Evolutionary conservation across 148 eudicot species (phyloP).

Genomic region (Hydrangea macrophylla): DNA sequence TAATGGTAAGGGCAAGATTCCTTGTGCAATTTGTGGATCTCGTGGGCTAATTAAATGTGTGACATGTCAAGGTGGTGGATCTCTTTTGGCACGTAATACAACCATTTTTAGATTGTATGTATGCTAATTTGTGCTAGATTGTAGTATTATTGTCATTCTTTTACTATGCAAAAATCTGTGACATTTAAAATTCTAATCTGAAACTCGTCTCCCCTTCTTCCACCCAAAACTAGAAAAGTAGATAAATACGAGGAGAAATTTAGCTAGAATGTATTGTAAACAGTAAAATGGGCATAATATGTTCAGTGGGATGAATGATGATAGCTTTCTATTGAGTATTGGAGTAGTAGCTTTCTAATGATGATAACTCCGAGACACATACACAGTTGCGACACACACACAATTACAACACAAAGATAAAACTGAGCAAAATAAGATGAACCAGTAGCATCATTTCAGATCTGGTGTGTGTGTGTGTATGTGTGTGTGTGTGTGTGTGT

Average conservation of each 20-base stretch:
- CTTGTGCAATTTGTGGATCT: slow-evolving; percentile 85
- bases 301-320: not conserved
- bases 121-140: not conserved
- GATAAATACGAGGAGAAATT: not conserved
- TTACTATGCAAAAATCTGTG: not conserved
- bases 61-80: slow-evolving; percentile 67
- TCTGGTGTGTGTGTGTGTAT: too few species aligned
- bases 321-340: too few species aligned
- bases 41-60: slow-evolving; percentile 83
- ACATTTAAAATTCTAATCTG: not conserved
- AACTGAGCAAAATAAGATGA: too few species aligned
- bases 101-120: slow-evolving; percentile 84
- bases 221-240: not conserved
- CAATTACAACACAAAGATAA: too few species aligned
- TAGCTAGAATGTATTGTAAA: not conserved
- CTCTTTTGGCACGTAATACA: slow-evolving; percentile 60
- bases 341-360: too few species aligned
- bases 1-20: slow-evolving; percentile 76
- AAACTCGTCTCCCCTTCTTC: not conserved
- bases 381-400: too few species aligned
- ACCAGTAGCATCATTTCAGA: too few species aligned
- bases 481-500: too few species aligned
- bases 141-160: not conserved
- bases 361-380: too few species aligned
- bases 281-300: not conserved